phyloP scores from a whole-genome alignment of 495 filamentous ascomycete genomes.

The Penicillium taxi region DNA sequence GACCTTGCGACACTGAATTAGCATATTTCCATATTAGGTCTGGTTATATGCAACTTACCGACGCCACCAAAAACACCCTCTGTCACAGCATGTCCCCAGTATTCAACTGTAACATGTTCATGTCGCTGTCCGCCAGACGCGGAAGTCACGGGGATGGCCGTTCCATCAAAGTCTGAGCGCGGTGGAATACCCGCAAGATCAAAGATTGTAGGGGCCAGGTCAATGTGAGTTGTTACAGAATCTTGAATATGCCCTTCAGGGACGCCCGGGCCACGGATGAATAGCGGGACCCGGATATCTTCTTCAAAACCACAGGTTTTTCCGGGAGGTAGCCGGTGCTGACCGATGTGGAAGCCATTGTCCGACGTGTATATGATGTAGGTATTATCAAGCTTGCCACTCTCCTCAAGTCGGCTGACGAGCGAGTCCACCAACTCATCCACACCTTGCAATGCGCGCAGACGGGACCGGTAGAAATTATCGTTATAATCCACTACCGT shows the following conservation, averaged over 20 bases:
- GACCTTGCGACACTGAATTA: conserved; percentile 14
- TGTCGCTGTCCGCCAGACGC: conserved; percentile 34
- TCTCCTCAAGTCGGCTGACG: conserved; percentile 42
- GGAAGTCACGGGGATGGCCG: conserved; percentile 42
- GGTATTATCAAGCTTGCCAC: conserved; percentile 54
- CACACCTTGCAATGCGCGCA: conserved; percentile 57
- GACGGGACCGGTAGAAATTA: conserved; percentile 55
- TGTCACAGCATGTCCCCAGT: conserved; percentile 47
- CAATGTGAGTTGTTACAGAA: conserved; percentile 59
- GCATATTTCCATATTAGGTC: neutral
- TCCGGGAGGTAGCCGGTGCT: conserved; percentile 63
- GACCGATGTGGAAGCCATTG: conserved; percentile 69
- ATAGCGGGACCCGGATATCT: conserved; percentile 64
- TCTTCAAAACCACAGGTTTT: conserved; percentile 67
- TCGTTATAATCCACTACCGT: conserved; percentile 57
- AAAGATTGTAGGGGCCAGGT: conserved; percentile 60
- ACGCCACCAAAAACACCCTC: conserved; percentile 39
- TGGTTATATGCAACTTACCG: conserved; percentile 15
- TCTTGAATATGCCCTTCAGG: conserved; percentile 35
- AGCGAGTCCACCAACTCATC: conserved; percentile 61
- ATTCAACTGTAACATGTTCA: conserved; percentile 62
- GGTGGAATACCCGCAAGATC: conserved; percentile 38
- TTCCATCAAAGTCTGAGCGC: conserved; percentile 52
- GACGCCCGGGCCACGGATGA: conserved; percentile 53
- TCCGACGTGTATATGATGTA: conserved; percentile 67